These are phyloP conservation scores for Zygosaccharomyces sapae DNA, from an alignment of 1,139 yeast species.

Conservation along the genomic window DNA sequence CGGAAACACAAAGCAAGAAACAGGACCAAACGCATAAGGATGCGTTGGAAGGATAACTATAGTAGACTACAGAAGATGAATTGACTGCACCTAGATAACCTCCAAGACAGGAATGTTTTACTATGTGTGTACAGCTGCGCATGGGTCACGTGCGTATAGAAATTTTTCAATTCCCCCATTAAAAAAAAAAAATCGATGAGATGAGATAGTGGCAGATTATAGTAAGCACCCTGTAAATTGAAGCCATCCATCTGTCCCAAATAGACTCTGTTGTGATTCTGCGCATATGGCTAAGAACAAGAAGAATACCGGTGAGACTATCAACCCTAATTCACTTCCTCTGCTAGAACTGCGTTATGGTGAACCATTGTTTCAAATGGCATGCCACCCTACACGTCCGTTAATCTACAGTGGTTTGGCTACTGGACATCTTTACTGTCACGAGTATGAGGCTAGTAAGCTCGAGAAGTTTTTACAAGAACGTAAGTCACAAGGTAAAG, in stretches of 20 bases:
- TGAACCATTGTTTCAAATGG: constrained; percentile 71
- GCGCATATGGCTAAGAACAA: constrained; percentile 16
- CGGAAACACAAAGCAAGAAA: constrained; percentile 11
- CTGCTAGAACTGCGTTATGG: constrained; percentile 48
- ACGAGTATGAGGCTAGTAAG: constrained; percentile 48
- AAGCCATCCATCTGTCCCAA: no score
- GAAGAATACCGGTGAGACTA: constrained; percentile 33
- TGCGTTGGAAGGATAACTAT: no score
- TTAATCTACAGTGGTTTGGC: constrained; percentile 68
- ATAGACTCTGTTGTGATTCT: neutral
- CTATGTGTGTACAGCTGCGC: neutral
- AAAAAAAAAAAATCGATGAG: constrained; percentile 1
- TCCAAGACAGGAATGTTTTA: no score
- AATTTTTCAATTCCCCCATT: neutral
- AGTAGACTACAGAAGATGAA: no score
- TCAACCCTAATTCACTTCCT: constrained; percentile 46
- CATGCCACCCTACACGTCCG: constrained; percentile 73
- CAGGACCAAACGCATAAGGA: constrained; percentile 2
- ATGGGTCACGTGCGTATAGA: constrained; percentile 1
- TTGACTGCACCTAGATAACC: no score
- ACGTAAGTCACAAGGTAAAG: constrained; percentile 26
- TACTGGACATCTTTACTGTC: constrained; percentile 66
- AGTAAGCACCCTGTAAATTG: no score
- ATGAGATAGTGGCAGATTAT: constrained; percentile 1
- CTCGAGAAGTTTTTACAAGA: constrained; percentile 36